These are phyloP conservation scores for Nitzschia inconspicua DNA, from an alignment of 108 stramenopile species.

Conservation along the genomic window DNA sequence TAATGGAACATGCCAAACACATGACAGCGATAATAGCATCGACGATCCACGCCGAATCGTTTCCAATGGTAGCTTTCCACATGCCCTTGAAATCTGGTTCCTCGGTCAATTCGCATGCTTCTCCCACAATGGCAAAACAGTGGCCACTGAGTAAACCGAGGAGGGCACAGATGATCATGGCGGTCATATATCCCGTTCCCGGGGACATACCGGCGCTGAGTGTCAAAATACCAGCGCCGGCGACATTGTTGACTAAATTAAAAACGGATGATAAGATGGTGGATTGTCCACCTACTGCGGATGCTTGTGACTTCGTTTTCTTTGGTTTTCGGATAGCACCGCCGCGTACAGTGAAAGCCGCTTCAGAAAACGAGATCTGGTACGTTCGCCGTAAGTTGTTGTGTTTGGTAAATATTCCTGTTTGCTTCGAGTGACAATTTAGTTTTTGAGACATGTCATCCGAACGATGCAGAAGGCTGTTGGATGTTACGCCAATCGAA, in stretches of 20 bases:
- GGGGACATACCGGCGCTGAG: constrained; percentile 39
- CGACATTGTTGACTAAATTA: constrained; percentile 70
- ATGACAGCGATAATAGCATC: constrained; percentile 41
- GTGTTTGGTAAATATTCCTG: too few species aligned
- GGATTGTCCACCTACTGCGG: constrained; percentile 15
- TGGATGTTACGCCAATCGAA: too few species aligned
- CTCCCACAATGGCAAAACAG: constrained; percentile 46
- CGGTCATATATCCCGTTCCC: constrained; percentile 50
- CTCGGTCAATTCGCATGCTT: constrained; percentile 44
- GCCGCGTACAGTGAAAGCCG: too few species aligned
- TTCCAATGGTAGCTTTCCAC: constrained; percentile 37
- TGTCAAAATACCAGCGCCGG: constrained; percentile 57
- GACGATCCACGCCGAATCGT: constrained; percentile 35
- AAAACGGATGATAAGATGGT: constrained; percentile 40
- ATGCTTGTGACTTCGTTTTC: too few species aligned
- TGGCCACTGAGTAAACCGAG: constrained; percentile 33
- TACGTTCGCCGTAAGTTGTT: too few species aligned
- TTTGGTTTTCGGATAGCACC: too few species aligned
- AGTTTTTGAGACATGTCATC: too few species aligned
- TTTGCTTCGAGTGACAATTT: too few species aligned
- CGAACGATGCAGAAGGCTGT: too few species aligned
- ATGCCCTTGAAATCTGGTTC: constrained; percentile 51
- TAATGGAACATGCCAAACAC: constrained; percentile 34
- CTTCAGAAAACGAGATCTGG: too few species aligned
- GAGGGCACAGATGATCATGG: constrained; percentile 25